Percentiles rank a stretch among this genome's conserved stretches.
phyloP scores from a whole-genome alignment of 768 basidiomycete genomes.

The Mycena pura region DNA sequence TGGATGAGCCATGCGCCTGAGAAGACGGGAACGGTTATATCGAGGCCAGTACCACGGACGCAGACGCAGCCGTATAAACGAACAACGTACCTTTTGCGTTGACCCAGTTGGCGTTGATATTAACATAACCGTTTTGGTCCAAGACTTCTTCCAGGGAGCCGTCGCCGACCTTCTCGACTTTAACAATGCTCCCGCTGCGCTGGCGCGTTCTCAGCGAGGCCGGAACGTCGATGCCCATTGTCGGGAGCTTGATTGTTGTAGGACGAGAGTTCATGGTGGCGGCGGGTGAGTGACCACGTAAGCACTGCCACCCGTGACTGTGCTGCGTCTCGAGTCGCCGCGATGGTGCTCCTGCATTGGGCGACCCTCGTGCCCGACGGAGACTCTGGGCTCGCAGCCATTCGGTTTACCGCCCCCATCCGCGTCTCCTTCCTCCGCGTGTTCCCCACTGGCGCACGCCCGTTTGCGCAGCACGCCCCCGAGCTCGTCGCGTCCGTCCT shows the following conservation, averaged over 20 bases:
- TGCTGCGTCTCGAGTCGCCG: neutral
- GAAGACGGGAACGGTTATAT: too few species aligned
- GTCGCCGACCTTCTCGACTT: constrained; percentile 83
- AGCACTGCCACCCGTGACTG: too few species aligned
- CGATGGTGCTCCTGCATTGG: constrained; percentile 70
- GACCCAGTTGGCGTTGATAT: constrained; percentile 93
- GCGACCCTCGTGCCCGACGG: constrained; percentile 66
- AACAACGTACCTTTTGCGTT: constrained; percentile 89
- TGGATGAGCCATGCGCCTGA: constrained; percentile 99
- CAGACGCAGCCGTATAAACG: too few species aligned
- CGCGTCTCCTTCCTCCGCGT: constrained; percentile 72
- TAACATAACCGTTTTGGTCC: constrained; percentile 81
- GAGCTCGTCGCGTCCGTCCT: constrained; percentile 66
- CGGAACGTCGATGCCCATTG: constrained; percentile 47
- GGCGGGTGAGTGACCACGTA: neutral
- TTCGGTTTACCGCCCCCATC: constrained; percentile 74
- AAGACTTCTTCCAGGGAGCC: constrained; percentile 74
- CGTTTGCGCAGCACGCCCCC: constrained; percentile 61
- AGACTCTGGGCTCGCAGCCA: constrained; percentile 64
- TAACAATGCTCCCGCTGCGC: constrained; percentile 77
- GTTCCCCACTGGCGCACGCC: constrained; percentile 69
- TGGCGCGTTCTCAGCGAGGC: constrained; percentile 35
- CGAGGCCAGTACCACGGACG: too few species aligned
- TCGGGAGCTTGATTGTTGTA: constrained; percentile 62
- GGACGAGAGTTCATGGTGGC: constrained; percentile 58